phyloP scores from a whole-genome alignment of 768 basidiomycete genomes.

The Chiua virens region DNA sequence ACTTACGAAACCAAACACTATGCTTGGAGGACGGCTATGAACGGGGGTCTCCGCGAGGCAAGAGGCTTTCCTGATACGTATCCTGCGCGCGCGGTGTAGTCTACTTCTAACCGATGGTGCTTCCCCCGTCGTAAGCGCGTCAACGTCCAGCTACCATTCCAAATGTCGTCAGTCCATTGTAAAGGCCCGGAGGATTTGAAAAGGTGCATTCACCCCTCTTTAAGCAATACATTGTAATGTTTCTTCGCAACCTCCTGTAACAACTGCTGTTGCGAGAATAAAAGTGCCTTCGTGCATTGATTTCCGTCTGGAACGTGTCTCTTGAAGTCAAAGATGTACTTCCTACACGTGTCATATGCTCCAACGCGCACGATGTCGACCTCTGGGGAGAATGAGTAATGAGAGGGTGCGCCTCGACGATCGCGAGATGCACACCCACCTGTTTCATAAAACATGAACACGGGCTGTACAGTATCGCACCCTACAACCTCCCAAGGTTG shows the following conservation, averaged over 20 bases:
- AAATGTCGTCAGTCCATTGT: constrained; percentile 1
- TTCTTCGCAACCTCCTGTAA: constrained; percentile 52
- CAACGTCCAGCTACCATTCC: constrained; percentile 56
- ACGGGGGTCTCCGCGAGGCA: constrained; percentile 55
- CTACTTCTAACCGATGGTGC: constrained; percentile 63
- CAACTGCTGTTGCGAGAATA: constrained; percentile 66
- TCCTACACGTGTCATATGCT: constrained; percentile 53
- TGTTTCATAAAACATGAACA: constrained; percentile 59
- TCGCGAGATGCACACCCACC: constrained; percentile 43
- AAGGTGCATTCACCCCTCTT: constrained; percentile 57
- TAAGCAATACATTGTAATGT: constrained; percentile 61
- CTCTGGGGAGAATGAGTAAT: constrained; percentile 38
- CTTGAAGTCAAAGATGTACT: constrained; percentile 62
- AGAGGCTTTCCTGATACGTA: constrained; percentile 50
- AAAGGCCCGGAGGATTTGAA: neutral
- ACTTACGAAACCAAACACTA: constrained; percentile 28
- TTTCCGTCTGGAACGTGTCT: constrained; percentile 43
- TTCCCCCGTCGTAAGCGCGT: constrained; percentile 65
- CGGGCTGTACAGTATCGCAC: constrained; percentile 60
- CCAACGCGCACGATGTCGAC: constrained; percentile 58
- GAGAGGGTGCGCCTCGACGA: constrained; percentile 6
- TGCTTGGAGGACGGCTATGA: constrained; percentile 61
- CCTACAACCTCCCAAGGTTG: constrained; percentile 79
- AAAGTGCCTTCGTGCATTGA: constrained; percentile 52
- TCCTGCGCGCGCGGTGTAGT: constrained; percentile 69